Evolutionary conservation across 164 flowering plant genomes (phyloP), one percentile per base, ranked within the genome.

Genomic region (Euptelea pleiosperma): DNA sequence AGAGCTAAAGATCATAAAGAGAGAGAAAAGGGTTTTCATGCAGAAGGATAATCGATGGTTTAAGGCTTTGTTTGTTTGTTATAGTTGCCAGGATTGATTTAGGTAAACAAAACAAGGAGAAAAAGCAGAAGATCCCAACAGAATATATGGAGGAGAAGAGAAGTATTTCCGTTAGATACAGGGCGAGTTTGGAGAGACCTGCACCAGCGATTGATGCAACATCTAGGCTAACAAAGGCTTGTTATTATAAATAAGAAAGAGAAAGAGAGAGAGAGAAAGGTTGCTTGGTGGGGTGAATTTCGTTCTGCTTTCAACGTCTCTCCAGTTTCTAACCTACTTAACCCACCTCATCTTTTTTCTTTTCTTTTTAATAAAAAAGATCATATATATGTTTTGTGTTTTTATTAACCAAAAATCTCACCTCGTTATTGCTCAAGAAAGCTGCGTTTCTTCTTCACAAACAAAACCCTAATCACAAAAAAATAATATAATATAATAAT

Each of bases 281-380:
- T 82, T 84, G 78, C 76, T 79, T 79, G 78, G 77, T 75, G 61
- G 63, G 79, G 73, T 75, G 67, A 81, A 69, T 76, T 78, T 81
- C 57, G 83, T 79, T 82, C 75, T 75, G 60, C 86, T 85, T 73
- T 85, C 87, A 82, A 81, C 80, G 66, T 85, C 91, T 68, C 53
- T 48, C 62, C 70, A 71, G 76, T 79, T 84, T 82, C 91, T 75
- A 85, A 82, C 87, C 90, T 82, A 82, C 79, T 40, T 48, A 69
- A 69, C 73, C 79, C 69, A 71, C 75, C 73, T 50, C 60, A 33
- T 10, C 22, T 41, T 60, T 39, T 53, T 46, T 55, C n/a, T n/a
- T n/a, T 53, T 14, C 36, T 43, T 41, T 34, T 43, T 48, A 30
- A 15, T 42, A 26, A 55, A 39, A 41, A 57, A 41, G 15, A 8